Evolutionary conservation across 768 basidiomycete genomes (phyloP).

Genomic region (Hypholoma fasciculare): DNA sequence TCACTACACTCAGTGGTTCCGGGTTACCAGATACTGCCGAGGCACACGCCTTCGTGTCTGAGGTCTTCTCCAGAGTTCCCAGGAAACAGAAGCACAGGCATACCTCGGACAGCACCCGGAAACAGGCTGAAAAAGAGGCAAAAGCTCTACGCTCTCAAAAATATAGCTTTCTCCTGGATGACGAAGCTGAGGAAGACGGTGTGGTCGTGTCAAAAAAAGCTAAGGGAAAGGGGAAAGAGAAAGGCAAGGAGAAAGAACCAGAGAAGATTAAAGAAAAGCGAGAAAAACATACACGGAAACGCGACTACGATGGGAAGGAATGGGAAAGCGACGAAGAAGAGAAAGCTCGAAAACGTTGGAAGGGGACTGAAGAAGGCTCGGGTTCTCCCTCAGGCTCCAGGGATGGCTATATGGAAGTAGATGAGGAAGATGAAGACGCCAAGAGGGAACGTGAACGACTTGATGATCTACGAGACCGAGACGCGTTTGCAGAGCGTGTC

Average conservation of each 20-base stretch:
- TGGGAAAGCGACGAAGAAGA: slow-evolving; percentile 95
- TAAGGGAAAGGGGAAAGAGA: slow-evolving; percentile 15
- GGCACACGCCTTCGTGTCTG: slow-evolving; percentile 75
- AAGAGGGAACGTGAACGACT: slow-evolving; percentile 72
- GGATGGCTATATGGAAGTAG: slow-evolving; percentile 43
- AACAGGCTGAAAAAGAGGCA: slow-evolving; percentile 75
- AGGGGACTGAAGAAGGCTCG: slow-evolving; percentile 33
- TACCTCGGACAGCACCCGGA: slow-evolving; percentile 41
- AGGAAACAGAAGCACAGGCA: slow-evolving; percentile 75
- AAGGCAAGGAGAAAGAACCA: slow-evolving; percentile 27
- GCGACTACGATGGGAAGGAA: slow-evolving; percentile 77
- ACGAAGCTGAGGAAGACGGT: slow-evolving; percentile 52
- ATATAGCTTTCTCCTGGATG: slow-evolving; percentile 85
- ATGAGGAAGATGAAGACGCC: slow-evolving; percentile 71
- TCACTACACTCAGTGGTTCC: slow-evolving; percentile 67
- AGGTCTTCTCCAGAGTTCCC: slow-evolving; percentile 78
- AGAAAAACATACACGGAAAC: slow-evolving; percentile 72
- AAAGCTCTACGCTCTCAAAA: slow-evolving; percentile 68
- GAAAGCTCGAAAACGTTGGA: slow-evolving; percentile 62
- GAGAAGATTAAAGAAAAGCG: slow-evolving; percentile 36
- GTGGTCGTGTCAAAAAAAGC: slow-evolving; percentile 36
- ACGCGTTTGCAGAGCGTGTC: slow-evolving; percentile 91
- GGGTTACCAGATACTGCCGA: slow-evolving; percentile 83
- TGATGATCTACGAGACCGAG: slow-evolving; percentile 83
- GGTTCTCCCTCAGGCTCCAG: slow-evolving; percentile 13